phyloP scores from a whole-genome alignment of 2,329 filamentous ascomycete genomes.

The Pestalotiopsis sp. region DNA sequence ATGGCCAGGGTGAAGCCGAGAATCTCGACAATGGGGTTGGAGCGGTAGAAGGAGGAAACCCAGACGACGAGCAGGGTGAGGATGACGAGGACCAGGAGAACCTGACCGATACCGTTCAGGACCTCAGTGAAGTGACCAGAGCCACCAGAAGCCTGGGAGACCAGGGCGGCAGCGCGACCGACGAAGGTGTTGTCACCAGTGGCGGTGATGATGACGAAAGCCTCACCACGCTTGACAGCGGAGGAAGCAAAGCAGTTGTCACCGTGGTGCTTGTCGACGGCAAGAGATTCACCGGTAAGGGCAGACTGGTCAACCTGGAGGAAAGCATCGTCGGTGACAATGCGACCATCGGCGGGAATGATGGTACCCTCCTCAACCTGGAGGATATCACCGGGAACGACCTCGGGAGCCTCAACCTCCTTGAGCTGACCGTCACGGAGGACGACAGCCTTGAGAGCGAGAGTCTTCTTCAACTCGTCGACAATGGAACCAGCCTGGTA shows the following conservation, averaged over 20 bases:
- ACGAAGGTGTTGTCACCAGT: slow-evolving; percentile 92
- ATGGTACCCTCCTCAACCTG: slow-evolving; percentile 92
- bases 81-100: slow-evolving; percentile 79
- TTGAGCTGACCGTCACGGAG: slow-evolving; percentile 77
- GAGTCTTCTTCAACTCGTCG: slow-evolving; percentile 87
- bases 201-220: slow-evolving; percentile 78
- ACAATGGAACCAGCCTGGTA: slow-evolving; percentile 89
- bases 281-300: slow-evolving; percentile 89
- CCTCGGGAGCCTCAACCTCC: slow-evolving; percentile 80
- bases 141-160: slow-evolving; percentile 73
- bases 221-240: slow-evolving; percentile 87
- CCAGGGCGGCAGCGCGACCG: slow-evolving; percentile 83
- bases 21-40: slow-evolving; percentile 77
- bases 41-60: slow-evolving; percentile 87
- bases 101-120: slow-evolving; percentile 81
- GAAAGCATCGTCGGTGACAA: slow-evolving; percentile 82
- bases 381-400: slow-evolving; percentile 88
- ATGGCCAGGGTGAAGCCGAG: slow-evolving; percentile 86
- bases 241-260: slow-evolving; percentile 86
- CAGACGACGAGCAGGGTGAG: slow-evolving; percentile 81
- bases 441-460: slow-evolving; percentile 85
- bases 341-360: slow-evolving; percentile 84
- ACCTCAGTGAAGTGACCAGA: slow-evolving; percentile 91
- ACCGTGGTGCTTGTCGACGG: slow-evolving; percentile 83
- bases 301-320: slow-evolving; percentile 90